Conservation (phyloP, 805 yeast genomes). For the Starmera dryadoides region DNA sequence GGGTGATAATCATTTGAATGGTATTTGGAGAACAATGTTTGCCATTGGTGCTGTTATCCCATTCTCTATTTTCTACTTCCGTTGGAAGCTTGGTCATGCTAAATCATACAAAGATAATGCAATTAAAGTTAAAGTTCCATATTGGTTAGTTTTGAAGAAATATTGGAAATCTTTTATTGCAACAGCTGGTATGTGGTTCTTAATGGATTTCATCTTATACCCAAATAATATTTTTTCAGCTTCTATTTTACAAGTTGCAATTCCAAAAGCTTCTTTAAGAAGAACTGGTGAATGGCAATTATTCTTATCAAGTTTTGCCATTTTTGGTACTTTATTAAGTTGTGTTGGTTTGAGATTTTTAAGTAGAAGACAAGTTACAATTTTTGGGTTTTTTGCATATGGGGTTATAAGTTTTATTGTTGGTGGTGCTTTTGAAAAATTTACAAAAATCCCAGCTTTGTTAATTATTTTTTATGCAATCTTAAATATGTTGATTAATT, state of each 20-base stretch:
- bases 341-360: constrained; percentile 1
- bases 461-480: constrained; percentile 40
- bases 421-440: constrained; percentile 30
- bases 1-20: constrained; percentile 23
- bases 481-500: constrained; percentile 35
- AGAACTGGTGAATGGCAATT: constrained; percentile 9
- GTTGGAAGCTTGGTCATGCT: constrained; percentile 26
- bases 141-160: constrained; percentile 12
- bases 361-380: constrained; percentile 5
- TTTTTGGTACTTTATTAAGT: constrained; percentile 5
- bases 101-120: constrained; percentile 37
- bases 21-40: constrained; percentile 41
- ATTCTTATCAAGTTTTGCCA: constrained; percentile 6
- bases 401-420: constrained; percentile 40
- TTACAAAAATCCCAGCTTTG: constrained; percentile 21
- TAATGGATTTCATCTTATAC: constrained; percentile 57
- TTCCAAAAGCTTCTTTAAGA: constrained; percentile 21
- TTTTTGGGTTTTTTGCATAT: constrained; percentile 4
- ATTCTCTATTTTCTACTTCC: constrained; percentile 6
- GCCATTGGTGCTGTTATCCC: constrained; percentile 39
- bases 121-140: constrained; percentile 17
- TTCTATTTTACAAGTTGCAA: constrained; percentile 37
- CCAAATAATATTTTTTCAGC: constrained; percentile 56
- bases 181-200: constrained; percentile 53
- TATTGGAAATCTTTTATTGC: constrained; percentile 44